Evolutionary conservation across 176 grass and related monocot species (phyloP).

Genomic region (Oryza meridionalis): DNA sequence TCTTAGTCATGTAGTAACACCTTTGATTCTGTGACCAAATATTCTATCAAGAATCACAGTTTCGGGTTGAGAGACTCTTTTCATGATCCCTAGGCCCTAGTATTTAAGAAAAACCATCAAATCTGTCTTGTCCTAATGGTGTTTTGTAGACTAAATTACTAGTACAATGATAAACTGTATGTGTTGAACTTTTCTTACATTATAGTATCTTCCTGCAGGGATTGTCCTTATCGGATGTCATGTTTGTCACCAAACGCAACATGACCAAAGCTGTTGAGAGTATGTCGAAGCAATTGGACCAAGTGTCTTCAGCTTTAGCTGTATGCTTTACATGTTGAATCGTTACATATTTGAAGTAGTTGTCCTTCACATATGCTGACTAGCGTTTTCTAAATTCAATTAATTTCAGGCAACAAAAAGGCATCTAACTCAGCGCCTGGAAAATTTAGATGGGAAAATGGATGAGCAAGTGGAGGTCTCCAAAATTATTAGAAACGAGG

Average conservation of each 20-base stretch:
- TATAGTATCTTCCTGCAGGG: constrained; percentile 64
- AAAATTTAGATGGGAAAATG: constrained; percentile 96
- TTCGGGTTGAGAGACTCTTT: background rate
- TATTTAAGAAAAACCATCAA: constrained; percentile 12
- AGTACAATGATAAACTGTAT: background rate
- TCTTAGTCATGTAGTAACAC: background rate
- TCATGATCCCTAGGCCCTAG: background rate
- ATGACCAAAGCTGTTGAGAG: constrained; percentile 86
- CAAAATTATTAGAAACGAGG: constrained; percentile 84
- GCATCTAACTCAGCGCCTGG: constrained; percentile 78
- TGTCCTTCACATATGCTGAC: background rate
- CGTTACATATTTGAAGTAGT: constrained; percentile 26
- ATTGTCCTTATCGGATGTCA: constrained; percentile 88
- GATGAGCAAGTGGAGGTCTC: constrained; percentile 85
- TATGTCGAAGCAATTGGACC: constrained; percentile 95
- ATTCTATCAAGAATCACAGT: constrained; percentile 24
- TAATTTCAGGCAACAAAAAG: constrained; percentile 82
- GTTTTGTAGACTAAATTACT: constrained; percentile 5
- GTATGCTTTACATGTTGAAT: constrained; percentile 55
- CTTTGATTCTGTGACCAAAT: background rate
- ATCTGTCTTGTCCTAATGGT: constrained; percentile 11
- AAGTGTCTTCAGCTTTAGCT: constrained; percentile 76
- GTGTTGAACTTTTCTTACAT: constrained; percentile 37
- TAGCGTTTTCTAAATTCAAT: constrained; percentile 12
- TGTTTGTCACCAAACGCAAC: constrained; percentile 93